Evolutionary conservation across 164 flowering plant genomes (phyloP).

Genomic region (Liriodendron chinense): DNA sequence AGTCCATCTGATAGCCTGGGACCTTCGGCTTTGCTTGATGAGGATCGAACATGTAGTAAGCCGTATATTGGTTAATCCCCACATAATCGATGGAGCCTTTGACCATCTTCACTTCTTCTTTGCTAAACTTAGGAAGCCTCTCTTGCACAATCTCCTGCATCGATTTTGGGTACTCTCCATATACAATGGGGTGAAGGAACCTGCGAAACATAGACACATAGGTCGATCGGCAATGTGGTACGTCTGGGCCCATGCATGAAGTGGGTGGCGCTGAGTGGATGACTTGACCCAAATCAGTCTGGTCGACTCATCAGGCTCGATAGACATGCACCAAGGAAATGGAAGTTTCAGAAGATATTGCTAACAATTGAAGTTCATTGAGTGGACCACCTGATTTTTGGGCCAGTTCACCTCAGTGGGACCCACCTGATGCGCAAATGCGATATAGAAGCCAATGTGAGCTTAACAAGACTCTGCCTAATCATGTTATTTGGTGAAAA

Average conservation of each 20-base stretch:
- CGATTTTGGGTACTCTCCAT: slow-evolving; percentile 18
- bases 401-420: neutral
- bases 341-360: neutral
- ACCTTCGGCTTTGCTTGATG: slow-evolving; percentile 1
- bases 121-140: slow-evolving; percentile 22
- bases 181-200: slow-evolving; percentile 24
- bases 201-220: slow-evolving; percentile 2
- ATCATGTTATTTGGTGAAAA: neutral
- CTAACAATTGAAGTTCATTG: too few species aligned
- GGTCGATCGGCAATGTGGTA: neutral
- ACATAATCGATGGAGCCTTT: slow-evolving; percentile 25
- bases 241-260: neutral
- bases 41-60: slow-evolving; percentile 22
- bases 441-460: neutral
- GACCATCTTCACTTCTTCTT: slow-evolving; percentile 16
- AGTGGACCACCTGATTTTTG: neutral
- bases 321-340: neutral
- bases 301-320: neutral
- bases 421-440: neutral
- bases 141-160: slow-evolving; percentile 18
- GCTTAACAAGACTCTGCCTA: neutral
- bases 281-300: neutral
- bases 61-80: slow-evolving; percentile 26
- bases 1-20: slow-evolving; percentile 19
- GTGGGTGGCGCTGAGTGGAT: neutral